phyloP scores from a whole-genome alignment of 768 basidiomycete species.

The Leccinum obscurum region DNA sequence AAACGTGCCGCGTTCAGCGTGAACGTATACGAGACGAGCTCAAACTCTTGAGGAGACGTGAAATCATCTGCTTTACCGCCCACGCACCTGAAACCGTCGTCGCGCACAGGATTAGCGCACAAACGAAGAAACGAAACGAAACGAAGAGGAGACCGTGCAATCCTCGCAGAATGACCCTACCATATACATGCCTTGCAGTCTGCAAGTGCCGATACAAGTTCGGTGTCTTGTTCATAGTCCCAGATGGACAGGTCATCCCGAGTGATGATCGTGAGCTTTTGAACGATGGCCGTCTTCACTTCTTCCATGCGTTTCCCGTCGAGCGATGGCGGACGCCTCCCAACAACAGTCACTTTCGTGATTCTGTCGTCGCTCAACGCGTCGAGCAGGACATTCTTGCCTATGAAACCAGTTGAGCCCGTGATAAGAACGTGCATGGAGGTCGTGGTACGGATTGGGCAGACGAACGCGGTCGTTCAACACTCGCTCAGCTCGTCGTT shows the following conservation, averaged over 20 bases:
- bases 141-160: background rate
- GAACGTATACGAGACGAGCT: slow-evolving; percentile 27
- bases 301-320: slow-evolving; percentile 20
- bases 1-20: slow-evolving; percentile 26
- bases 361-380: slow-evolving; percentile 22
- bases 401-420: slow-evolving; percentile 28
- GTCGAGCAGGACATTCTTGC: slow-evolving; percentile 19
- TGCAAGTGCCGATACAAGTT: slow-evolving; percentile 22
- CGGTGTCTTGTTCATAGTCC: slow-evolving; percentile 28
- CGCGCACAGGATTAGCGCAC: slow-evolving; percentile 3
- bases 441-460: background rate
- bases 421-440: slow-evolving; percentile 29
- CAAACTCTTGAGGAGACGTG: slow-evolving; percentile 23
- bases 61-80: slow-evolving; percentile 28
- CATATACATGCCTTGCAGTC: slow-evolving; percentile 29
- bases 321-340: slow-evolving; percentile 23
- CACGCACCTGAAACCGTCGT: slow-evolving; percentile 18
- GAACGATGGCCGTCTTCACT: slow-evolving; percentile 17
- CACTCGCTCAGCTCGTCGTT: background rate
- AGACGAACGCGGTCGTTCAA: background rate
- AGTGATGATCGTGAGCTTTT: slow-evolving; percentile 24
- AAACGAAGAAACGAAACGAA: background rate
- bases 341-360: slow-evolving; percentile 27
- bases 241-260: slow-evolving; percentile 27
- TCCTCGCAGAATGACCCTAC: slow-evolving; percentile 6